phyloP scores from a whole-genome alignment of 2,329 filamentous ascomycete species.

The Aspergillus unguis region DNA sequence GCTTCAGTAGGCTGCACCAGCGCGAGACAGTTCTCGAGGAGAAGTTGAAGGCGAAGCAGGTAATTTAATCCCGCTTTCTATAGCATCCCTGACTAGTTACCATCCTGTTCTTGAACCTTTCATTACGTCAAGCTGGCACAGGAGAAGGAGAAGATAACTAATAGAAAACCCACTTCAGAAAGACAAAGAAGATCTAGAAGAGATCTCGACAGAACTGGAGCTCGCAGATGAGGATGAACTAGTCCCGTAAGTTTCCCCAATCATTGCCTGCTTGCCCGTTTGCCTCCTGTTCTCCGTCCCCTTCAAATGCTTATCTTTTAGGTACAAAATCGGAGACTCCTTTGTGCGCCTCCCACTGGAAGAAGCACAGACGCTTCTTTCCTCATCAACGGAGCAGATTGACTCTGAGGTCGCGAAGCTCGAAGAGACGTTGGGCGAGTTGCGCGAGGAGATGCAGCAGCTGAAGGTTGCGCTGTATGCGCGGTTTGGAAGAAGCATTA shows the following conservation, averaged over 20 bases:
- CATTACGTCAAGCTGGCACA: neutral
- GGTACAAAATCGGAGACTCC: conserved; percentile 94
- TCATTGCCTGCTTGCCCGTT: too few species aligned
- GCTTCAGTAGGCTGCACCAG: conserved; percentile 90
- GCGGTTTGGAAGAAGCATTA: conserved; percentile 94
- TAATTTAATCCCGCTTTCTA: conserved; percentile 10
- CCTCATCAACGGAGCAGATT: conserved; percentile 66
- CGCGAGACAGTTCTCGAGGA: conserved; percentile 76
- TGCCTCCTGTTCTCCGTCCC: neutral
- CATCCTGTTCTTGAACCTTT: neutral
- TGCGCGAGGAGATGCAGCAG: conserved; percentile 82
- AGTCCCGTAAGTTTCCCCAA: conserved; percentile 65
- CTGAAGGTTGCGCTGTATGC: conserved; percentile 92
- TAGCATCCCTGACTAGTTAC: neutral
- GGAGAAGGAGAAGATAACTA: neutral
- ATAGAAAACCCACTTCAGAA: conserved; percentile 57
- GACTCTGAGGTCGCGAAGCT: conserved; percentile 72
- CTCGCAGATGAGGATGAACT: conserved; percentile 92
- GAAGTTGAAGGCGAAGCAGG: conserved; percentile 74
- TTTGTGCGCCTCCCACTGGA: conserved; percentile 83
- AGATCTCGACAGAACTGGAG: conserved; percentile 86
- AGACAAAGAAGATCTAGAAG: conserved; percentile 96
- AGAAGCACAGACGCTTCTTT: conserved; percentile 83
- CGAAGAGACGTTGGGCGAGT: conserved; percentile 69
- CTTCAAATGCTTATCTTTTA: conserved; percentile 37